Conservation (phyloP, 192 early-diverging fungal species). For the Coemansia sp. region DNA sequence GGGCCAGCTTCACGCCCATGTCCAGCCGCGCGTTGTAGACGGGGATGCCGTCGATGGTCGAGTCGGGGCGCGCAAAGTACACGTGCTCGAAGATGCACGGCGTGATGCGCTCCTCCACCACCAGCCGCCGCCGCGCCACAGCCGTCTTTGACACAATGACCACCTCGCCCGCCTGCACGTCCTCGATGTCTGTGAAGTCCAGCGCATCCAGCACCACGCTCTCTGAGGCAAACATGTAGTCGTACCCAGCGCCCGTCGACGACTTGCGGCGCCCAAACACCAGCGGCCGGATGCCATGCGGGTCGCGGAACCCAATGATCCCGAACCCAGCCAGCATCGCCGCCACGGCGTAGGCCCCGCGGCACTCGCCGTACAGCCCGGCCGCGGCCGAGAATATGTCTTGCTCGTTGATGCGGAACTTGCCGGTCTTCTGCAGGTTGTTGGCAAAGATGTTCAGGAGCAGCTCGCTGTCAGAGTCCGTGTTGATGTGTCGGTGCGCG, state of each 20-base stretch:
- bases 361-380: slow-evolving; percentile 77
- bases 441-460: slow-evolving; percentile 97
- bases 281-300: slow-evolving; percentile 94
- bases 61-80: slow-evolving; percentile 98
- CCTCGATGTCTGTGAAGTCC: slow-evolving; percentile 85
- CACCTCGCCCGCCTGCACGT: slow-evolving; percentile 92
- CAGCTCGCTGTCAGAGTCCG: slow-evolving; percentile 98
- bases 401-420: slow-evolving; percentile 95
- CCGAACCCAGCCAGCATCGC: slow-evolving; percentile 99
- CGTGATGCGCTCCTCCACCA: slow-evolving; percentile 60
- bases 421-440: slow-evolving; percentile 95
- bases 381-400: slow-evolving; percentile 94
- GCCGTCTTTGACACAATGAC: slow-evolving; percentile 85
- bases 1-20: slow-evolving; percentile 96
- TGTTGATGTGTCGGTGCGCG: slow-evolving; percentile 99
- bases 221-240: slow-evolving; percentile 99
- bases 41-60: slow-evolving; percentile 96
- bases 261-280: slow-evolving; percentile 82
- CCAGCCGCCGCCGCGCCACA: slow-evolving; percentile 65
- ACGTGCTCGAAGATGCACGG: slow-evolving; percentile 99
- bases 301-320: slow-evolving; percentile 92
- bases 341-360: slow-evolving; percentile 92
- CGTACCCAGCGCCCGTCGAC: slow-evolving; percentile 62
- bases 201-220: slow-evolving; percentile 90
- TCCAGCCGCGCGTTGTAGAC: slow-evolving; percentile 96